These are phyloP conservation scores for Serendipita indica DNA, from an alignment of 768 basidiomycete species.

Conservation along the genomic window DNA sequence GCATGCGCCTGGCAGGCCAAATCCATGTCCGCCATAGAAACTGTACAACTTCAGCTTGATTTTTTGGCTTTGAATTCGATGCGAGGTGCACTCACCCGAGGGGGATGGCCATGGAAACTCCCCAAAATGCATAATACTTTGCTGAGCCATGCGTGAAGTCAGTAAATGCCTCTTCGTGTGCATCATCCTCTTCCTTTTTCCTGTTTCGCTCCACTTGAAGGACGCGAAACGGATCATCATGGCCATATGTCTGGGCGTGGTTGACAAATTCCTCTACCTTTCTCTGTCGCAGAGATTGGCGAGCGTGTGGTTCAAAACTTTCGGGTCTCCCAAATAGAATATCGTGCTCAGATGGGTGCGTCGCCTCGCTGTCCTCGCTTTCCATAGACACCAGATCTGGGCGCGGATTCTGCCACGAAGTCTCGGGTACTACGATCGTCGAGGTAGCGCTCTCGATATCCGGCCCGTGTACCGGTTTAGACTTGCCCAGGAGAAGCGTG, in stretches of 20 bases:
- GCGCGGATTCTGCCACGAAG: not conserved
- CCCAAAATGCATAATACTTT: not conserved
- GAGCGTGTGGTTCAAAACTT: not conserved
- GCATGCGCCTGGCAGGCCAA: not conserved
- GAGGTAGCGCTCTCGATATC: too few relatives aligned
- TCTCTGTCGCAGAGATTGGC: not conserved
- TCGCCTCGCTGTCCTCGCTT: not conserved
- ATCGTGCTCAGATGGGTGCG: slow-evolving; percentile 11
- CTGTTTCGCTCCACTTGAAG: not conserved
- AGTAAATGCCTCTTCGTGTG: not conserved
- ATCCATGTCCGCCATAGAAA: not conserved
- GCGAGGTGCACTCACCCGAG: not conserved
- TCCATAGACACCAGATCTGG: slow-evolving; percentile 3
- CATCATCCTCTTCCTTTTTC: not conserved
- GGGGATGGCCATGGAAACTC: not conserved
- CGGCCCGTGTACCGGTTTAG: too few relatives aligned
- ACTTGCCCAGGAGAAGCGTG: too few relatives aligned
- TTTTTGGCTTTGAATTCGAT: not conserved
- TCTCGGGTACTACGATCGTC: too few relatives aligned
- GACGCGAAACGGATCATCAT: not conserved
- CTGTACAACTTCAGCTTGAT: not conserved
- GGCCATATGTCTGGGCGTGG: not conserved
- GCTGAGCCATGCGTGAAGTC: not conserved
- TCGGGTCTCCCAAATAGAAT: not conserved
- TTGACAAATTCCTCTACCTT: not conserved